Conservation (phyloP, 2,329 filamentous ascomycete genomes). For the Cercospora sp. region DNA sequence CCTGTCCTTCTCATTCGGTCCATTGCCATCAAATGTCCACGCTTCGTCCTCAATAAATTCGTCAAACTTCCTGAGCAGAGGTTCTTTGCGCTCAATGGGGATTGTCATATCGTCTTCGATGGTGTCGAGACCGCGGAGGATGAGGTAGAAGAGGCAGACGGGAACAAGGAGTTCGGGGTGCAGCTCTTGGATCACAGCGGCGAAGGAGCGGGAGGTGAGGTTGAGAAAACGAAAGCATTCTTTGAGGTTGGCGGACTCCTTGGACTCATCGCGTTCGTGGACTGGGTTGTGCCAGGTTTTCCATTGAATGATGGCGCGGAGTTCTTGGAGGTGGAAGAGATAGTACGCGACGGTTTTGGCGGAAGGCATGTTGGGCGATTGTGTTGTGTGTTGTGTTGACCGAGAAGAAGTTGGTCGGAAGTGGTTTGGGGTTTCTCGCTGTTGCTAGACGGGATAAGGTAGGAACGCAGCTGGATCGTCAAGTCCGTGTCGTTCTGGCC, state of each 20-base stretch:
- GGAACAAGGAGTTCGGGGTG: constrained; percentile 91
- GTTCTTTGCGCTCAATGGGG: constrained; percentile 76
- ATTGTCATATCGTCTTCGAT: constrained; percentile 99
- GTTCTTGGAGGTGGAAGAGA: constrained; percentile 38
- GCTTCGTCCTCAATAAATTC: constrained; percentile 76
- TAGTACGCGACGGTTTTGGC: constrained; percentile 38
- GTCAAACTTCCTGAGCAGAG: constrained; percentile 80
- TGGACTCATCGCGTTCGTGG: constrained; percentile 73
- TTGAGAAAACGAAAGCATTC: constrained; percentile 86
- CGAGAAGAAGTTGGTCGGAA: not conserved
- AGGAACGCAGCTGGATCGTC: not conserved
- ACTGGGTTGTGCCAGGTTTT: constrained; percentile 96
- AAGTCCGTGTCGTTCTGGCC: not conserved
- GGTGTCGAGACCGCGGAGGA: constrained; percentile 91
- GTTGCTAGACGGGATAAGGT: not conserved
- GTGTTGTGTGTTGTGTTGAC: not conserved
- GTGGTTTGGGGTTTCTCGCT: not conserved
- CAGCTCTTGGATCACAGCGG: constrained; percentile 89
- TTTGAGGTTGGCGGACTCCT: constrained; percentile 71
- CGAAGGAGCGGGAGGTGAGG: constrained; percentile 88
- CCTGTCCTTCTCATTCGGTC: constrained; percentile 89
- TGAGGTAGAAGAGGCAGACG: constrained; percentile 87
- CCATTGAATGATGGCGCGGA: constrained; percentile 44
- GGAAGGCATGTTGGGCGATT: constrained; percentile 36
- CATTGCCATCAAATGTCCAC: constrained; percentile 86